Base-by-base conservation (phyloP, 345 rosid genomes). In the Syzygium jambos region DNA sequence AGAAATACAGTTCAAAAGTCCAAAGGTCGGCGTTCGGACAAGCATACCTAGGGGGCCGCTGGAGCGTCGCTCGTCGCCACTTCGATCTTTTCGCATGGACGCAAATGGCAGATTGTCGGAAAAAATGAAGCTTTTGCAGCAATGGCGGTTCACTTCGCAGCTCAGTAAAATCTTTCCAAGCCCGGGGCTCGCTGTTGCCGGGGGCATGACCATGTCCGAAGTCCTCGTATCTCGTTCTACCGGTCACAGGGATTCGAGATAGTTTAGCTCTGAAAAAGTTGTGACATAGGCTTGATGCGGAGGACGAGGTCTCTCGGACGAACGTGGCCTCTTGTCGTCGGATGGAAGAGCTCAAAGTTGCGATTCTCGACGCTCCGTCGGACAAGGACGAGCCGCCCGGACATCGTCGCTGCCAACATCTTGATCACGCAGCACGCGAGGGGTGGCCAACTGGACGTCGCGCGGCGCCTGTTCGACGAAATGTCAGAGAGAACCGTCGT, bases 391-490 rank as follows among this genome's bases (percentile, higher is more conserved):
- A 23, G 57, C 55, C 87, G 30, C 54, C 56, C 73, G 83, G 52
- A 21, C n/a, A 78, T 88, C 41, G 73, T 91, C 51, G 89, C 87
- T 59, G 90, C 90, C 78, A 92, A 94, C 87, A 87, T 89, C 38
- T 78, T 87, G n/a, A 91, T 92, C 1, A 46, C 68, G 4, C 9
- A 27, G 25, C 77, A 51, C 4, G 43, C 57, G 1, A 87, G 86
- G 85, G 87, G 77, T 5, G 93, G 94, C 65, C 83, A 85, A 17
- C 38, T 91, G 38, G 84, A 88, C 85, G 22, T 77, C 54, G 96
- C 94, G 41, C 94, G 94, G 5, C 68, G 84, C 27, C 63, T 94
- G 91, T 93, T 94, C 80, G 95, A 94, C 86, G 77, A 87, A 91
- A 94, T 94, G 96, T 91, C 93, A 8, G 51, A 25, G 0, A 86